phyloP scores from a whole-genome alignment of 768 basidiomycete genomes.

The Leucogyrophana mollusca region DNA sequence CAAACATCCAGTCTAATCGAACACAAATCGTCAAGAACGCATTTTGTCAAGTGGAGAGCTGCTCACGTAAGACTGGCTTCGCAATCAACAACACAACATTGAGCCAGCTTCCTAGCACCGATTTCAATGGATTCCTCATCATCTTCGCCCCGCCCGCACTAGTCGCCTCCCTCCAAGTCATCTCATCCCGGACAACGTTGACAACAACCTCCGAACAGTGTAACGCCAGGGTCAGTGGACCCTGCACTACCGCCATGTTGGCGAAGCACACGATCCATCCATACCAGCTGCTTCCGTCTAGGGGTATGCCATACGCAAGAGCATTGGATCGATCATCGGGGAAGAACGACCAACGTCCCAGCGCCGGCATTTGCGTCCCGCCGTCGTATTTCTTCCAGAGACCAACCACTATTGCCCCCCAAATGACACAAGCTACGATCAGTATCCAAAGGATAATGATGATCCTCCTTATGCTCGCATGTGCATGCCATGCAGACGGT shows the following conservation, averaged over 20 bases:
- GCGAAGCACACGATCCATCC: slow-evolving; percentile 24
- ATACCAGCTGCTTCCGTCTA: slow-evolving; percentile 11
- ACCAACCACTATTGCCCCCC: background rate
- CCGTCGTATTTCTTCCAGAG: background rate
- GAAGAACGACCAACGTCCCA: background rate
- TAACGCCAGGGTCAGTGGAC: background rate
- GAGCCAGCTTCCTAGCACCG: background rate
- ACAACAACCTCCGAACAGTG: slow-evolving; percentile 4
- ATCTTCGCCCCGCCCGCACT: slow-evolving; percentile 10
- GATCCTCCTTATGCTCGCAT: background rate
- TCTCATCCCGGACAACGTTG: background rate
- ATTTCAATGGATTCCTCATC: slow-evolving; percentile 18
- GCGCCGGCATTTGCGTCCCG: background rate
- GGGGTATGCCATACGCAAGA: background rate
- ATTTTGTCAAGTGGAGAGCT: no score
- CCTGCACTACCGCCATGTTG: slow-evolving; percentile 19
- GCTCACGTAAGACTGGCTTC: slow-evolving; percentile 14
- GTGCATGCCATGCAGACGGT: background rate
- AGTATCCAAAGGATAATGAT: background rate
- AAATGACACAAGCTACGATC: background rate
- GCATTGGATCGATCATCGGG: background rate
- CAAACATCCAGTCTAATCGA: background rate
- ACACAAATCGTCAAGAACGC: no score
- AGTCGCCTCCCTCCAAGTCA: background rate
- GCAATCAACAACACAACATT: background rate